A percentile compares a stretch with the other conserved stretches of the same genome.
Conservation (phyloP, 2,329 filamentous ascomycete species). For the Sclerotinia nivalis region DNA sequence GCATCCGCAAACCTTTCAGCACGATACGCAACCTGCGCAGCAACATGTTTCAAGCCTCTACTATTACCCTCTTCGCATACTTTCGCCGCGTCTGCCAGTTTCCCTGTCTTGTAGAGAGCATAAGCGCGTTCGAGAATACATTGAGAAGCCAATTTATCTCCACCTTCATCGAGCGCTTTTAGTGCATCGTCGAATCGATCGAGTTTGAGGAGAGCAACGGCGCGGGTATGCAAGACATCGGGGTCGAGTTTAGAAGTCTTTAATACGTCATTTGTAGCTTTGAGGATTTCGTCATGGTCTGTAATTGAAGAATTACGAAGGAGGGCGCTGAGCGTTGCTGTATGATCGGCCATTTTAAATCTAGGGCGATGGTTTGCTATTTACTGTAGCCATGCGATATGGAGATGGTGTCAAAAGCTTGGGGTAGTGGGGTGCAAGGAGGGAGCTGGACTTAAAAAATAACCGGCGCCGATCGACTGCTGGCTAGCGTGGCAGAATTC, state of each 20-base stretch:
- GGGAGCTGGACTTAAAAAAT: constrained; percentile 15
- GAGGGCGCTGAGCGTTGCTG: constrained; percentile 39
- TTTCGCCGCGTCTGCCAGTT: constrained; percentile 62
- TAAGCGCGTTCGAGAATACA: constrained; percentile 74
- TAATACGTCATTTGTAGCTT: constrained; percentile 61
- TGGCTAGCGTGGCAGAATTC: constrained; percentile 7
- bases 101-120: constrained; percentile 78
- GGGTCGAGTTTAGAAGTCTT: constrained; percentile 59
- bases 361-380: neutral
- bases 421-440: constrained; percentile 19
- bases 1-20: constrained; percentile 72
- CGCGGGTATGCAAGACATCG: constrained; percentile 66
- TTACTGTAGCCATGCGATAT: constrained; percentile 15
- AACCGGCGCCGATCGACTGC: neutral
- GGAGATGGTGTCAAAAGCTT: constrained; percentile 24
- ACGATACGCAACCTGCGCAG: constrained; percentile 71
- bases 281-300: constrained; percentile 74
- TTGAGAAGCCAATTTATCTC: constrained; percentile 58
- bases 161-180: constrained; percentile 64
- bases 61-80: constrained; percentile 23
- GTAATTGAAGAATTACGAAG: constrained; percentile 58
- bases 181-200: constrained; percentile 80
- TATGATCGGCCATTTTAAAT: constrained; percentile 32
- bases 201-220: constrained; percentile 76
- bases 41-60: constrained; percentile 50